phyloP scores from a whole-genome alignment of 164 flowering plant genomes.

The Malania oleifera region DNA sequence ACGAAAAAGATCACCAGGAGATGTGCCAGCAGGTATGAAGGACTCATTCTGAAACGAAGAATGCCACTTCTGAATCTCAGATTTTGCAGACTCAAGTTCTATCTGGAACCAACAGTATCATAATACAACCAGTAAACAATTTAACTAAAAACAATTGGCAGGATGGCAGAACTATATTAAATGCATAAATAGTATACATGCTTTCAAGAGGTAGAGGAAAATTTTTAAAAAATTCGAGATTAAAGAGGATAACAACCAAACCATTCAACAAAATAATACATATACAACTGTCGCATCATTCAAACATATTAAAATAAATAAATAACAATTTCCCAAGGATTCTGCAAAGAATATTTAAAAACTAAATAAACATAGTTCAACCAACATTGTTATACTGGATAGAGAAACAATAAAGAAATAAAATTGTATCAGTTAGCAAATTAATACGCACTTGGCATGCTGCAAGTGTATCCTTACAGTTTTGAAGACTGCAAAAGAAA shows the following conservation, averaged over 20 bases:
- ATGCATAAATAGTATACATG: neutral
- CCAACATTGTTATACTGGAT: no score
- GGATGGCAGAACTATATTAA: neutral
- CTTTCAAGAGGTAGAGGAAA: no score
- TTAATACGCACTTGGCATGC: constrained; percentile 58
- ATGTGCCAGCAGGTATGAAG: constrained; percentile 49
- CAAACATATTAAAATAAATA: no score
- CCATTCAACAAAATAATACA: no score
- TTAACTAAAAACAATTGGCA: neutral
- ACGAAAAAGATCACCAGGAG: constrained; percentile 47
- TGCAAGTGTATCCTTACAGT: constrained; percentile 67
- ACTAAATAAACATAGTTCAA: no score
- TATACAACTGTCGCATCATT: no score
- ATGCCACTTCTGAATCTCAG: constrained; percentile 89
- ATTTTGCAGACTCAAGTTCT: constrained; percentile 77
- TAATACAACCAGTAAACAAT: neutral
- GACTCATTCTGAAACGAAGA: constrained; percentile 77
- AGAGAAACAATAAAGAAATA: neutral
- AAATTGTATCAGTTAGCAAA: constrained; percentile 1
- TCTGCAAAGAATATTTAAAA: no score
- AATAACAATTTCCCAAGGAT: no score
- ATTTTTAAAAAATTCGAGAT: no score
- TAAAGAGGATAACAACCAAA: no score
- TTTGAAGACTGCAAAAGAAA: constrained; percentile 66
- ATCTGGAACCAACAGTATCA: constrained; percentile 35